Percentiles rank a stretch among this genome's conserved stretches.
Evolutionary conservation across 2,329 filamentous ascomycete genomes (phyloP).

Genomic region (Penicillium sp.): DNA sequence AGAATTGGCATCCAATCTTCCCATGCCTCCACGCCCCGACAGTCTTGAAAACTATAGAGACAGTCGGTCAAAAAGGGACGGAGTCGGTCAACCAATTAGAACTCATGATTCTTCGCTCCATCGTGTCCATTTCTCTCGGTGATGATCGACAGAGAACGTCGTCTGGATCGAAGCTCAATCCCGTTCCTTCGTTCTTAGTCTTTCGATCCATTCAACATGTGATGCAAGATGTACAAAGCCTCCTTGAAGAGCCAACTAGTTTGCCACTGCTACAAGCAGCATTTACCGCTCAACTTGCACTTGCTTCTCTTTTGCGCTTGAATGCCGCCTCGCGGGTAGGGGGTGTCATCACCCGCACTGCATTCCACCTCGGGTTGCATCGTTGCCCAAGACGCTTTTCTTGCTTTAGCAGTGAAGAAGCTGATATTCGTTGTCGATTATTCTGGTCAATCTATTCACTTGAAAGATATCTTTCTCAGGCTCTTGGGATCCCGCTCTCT

Average conservation of each 20-base stretch:
- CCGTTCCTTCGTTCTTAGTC: conserved; percentile 47
- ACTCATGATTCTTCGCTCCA: conserved; percentile 48
- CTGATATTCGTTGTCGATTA: conserved; percentile 51
- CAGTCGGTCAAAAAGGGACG: conserved; percentile 37
- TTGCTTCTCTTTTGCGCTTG: conserved; percentile 57
- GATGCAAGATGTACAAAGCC: conserved; percentile 50
- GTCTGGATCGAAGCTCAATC: conserved; percentile 12
- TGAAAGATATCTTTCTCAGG: conserved; percentile 58
- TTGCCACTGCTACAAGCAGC: conserved; percentile 53
- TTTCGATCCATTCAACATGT: conserved; percentile 53
- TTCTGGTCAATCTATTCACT: conserved; percentile 60
- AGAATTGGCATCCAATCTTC: conserved; percentile 59
- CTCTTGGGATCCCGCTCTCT: conserved; percentile 55
- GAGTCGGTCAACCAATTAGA: conserved; percentile 38
- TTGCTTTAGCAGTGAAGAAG: conserved; percentile 51
- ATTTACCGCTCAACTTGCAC: conserved; percentile 55
- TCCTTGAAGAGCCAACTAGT: conserved; percentile 50
- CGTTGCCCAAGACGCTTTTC: conserved; percentile 56
- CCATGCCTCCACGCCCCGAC: conserved; percentile 58
- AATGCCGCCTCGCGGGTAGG: conserved; percentile 59
- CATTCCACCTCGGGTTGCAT: conserved; percentile 60
- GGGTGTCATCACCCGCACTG: conserved; percentile 56
- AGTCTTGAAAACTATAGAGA: conserved; percentile 51
- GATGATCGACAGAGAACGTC: conserved; percentile 49
- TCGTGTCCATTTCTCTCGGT: conserved; percentile 56